Evolutionary conservation across 768 basidiomycete genomes (phyloP).

Genomic region (Pulveroboletus sp.): DNA sequence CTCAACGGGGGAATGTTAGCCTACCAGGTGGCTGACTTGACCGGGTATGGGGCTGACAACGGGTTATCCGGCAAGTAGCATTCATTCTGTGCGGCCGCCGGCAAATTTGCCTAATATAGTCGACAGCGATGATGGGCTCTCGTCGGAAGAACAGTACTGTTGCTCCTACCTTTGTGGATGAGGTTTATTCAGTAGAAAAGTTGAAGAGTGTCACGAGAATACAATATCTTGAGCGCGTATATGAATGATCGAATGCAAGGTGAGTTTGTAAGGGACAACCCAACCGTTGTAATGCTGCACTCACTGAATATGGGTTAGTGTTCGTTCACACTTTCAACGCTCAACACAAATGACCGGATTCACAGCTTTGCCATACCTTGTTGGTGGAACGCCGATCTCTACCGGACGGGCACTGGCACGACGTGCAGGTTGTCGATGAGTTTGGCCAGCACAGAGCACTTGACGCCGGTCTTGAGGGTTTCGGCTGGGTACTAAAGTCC

Average conservation of each 20-base stretch:
- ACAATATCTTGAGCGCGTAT: too few species aligned
- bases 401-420: too few species aligned
- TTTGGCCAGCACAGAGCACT: too few species aligned
- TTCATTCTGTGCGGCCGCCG: not conserved
- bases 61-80: not conserved
- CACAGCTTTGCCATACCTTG: too few species aligned
- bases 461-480: too few species aligned
- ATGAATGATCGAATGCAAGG: not conserved
- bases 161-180: too few species aligned
- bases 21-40: slow-evolving; percentile 7
- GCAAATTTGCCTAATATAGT: not conserved
- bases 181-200: too few species aligned
- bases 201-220: too few species aligned
- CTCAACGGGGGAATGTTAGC: too few species aligned
- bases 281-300: not conserved
- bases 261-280: not conserved
- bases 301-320: not conserved
- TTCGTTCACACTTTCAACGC: not conserved
- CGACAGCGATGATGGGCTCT: not conserved
- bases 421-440: not conserved
- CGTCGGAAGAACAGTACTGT: too few species aligned
- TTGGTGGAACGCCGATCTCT: not conserved
- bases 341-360: too few species aligned
- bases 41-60: slow-evolving; percentile 9
- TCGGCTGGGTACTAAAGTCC: too few species aligned